Base-by-base conservation (phyloP, 768 basidiomycete species). In the Serendipita vermifera region DNA sequence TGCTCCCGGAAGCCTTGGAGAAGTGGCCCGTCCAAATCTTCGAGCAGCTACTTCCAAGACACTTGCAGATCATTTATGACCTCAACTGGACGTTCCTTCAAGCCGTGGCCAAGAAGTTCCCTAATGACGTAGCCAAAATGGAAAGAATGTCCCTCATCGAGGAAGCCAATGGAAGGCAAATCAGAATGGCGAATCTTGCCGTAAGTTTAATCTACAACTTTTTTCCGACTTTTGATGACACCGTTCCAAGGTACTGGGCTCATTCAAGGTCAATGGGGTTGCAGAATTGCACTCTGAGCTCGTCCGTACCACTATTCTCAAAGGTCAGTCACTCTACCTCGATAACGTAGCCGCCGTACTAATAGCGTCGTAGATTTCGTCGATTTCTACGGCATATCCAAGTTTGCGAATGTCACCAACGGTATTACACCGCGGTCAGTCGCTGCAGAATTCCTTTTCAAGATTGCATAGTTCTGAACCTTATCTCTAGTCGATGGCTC, bases 231-330 rank as follows among this genome's bases (percentile, higher is more conserved):
- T n/a, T 39, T 48, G 53, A 58, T 20, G 54, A 27, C 48, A 41
- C 46, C 22, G n/a, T 5, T 3, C 2, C 17, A 36, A 55, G 61
- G 65, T 24, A 22, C 22, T 55, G 3, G 14, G 13, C 48, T n/a
- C 27, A 11, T 40, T 24, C 60, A 51, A 57, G 66, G 86, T 92
- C 64, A 99, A 99, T 63, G 94, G 96, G 64, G 96, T 98, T 13
- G 94, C 96, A 7, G 94, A 92, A 79, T 74, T 98, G 26, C 96
- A 98, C 74, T 87, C 83, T 58, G 84, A 90, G 55, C 79, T 98
- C 39, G 86, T 98, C 54, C 77, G 75, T 68, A 82, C 82, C 20
- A 89, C 85, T 5, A 87, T 89, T 62, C 67, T 87, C 63, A 87
- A 85, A 65, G 46, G 46, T 51, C 5, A 11, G 22, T 24, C 24